A percentile compares a stretch with the other conserved stretches of the same genome.
These are phyloP conservation scores for Pythium periplocum DNA, from an alignment of 352 stramenopile genomes.

Conservation along the genomic window DNA sequence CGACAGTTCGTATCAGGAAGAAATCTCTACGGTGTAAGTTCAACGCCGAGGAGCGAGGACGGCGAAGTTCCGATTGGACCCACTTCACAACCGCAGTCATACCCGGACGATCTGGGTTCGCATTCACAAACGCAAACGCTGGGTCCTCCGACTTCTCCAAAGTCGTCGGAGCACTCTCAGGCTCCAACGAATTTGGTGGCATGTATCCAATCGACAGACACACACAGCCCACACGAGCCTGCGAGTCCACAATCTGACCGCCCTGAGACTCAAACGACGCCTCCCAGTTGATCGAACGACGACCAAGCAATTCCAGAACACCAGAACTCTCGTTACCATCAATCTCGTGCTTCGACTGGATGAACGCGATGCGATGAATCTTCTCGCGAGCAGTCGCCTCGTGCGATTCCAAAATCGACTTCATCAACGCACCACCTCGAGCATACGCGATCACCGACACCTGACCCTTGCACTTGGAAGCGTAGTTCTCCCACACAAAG, in stretches of 20 bases:
- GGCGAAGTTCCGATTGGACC: constrained; percentile 58
- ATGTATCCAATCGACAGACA: constrained; percentile 83
- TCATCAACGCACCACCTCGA: constrained; percentile 71
- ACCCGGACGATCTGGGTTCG: constrained; percentile 65
- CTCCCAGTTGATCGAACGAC: constrained; percentile 86
- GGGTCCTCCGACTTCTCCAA: constrained; percentile 78
- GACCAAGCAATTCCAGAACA: constrained; percentile 74
- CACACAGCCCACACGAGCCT: constrained; percentile 81
- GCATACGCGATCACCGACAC: constrained; percentile 83
- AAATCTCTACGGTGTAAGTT: constrained; percentile 76
- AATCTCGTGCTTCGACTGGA: constrained; percentile 88
- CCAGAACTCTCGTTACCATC: constrained; percentile 69
- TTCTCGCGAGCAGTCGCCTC: constrained; percentile 72
- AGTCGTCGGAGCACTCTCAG: constrained; percentile 60
- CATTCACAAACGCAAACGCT: constrained; percentile 75
- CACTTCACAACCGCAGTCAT: constrained; percentile 87
- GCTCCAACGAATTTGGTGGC: constrained; percentile 41
- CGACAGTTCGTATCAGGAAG: constrained; percentile 96
- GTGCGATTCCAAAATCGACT: constrained; percentile 79
- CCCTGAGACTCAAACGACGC: constrained; percentile 74
- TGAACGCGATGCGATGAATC: constrained; percentile 75
- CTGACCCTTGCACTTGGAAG: constrained; percentile 74
- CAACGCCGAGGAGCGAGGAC: constrained; percentile 26
- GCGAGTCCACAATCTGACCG: constrained; percentile 82
- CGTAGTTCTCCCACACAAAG: constrained; percentile 86